Evolutionary conservation across 106 monocot species (phyloP), one percentile per base, ranked within the genome.

Genomic region (Gastrodia elata): DNA sequence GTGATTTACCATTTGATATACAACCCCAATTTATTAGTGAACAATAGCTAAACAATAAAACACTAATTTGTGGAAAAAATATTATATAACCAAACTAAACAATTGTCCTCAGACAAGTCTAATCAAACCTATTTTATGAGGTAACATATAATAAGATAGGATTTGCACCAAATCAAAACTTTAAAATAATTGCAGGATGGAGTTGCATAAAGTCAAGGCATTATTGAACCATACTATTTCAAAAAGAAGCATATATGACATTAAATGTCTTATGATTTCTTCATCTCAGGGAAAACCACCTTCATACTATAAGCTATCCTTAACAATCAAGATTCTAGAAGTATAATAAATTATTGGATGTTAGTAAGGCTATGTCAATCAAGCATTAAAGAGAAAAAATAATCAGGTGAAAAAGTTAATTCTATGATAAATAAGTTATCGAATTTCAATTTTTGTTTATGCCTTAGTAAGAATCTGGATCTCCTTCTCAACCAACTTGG

Each of bases 401-500:
- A 61, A 28, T 26, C 30, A 10, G 14, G 13, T 61, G 28, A 61
- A n/a, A 61, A 28, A 10, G 13, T 30, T 28, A 30, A 6, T 52
- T 22, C 52, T 52, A 24, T 24, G 22, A 22, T 52, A 52, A 0
- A 52, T 52, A 4, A 52, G 20, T 52, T n/a, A 52, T 52, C 22
- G 7, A 20, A n/a, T n/a, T n/a, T n/a, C n/a, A n/a, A n/a, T n/a
- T n/a, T n/a, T n/a, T n/a, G n/a, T 1, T 38, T 27, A 33, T 78
- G 84, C 87, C 84, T 79, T 79, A 41, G 68, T 78, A 76, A 88
- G 81, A 76, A 82, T 72, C 70, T 92, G 91, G 71, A 92, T 81
- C 77, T 92, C 91, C 86, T 84, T 79, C 65, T 86, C 35, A 92
- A 76, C 91, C 91, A 92, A 68, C 33, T 78, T 77, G 84, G 73